Conservation (phyloP, 2,329 filamentous ascomycete genomes). For the Fusarium poae region DNA sequence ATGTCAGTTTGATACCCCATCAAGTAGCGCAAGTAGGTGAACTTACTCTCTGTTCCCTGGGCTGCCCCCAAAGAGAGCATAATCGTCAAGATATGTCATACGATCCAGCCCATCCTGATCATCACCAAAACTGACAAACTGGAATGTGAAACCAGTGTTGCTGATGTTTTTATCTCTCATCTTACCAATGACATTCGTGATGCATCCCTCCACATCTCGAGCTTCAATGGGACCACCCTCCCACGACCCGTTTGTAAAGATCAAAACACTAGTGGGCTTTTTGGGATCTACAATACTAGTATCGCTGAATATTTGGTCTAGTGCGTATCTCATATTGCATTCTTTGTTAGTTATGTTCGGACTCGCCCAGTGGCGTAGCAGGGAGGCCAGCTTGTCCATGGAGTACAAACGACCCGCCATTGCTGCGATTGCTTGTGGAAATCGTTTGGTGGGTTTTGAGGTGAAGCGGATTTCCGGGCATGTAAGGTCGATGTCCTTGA, state of each 20-base stretch:
- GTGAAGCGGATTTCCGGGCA: slow-evolving; percentile 27
- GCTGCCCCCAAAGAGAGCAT: background rate
- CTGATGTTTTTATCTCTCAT: background rate
- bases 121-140: slow-evolving; percentile 35
- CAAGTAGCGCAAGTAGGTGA: rapidly evolving
- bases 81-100: slow-evolving; percentile 25
- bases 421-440: background rate
- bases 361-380: background rate
- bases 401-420: background rate
- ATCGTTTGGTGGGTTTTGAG: background rate
- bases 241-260: slow-evolving; percentile 31
- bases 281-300: background rate
- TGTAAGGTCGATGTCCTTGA: slow-evolving; percentile 7
- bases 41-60: background rate
- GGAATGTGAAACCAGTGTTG: slow-evolving; percentile 13
- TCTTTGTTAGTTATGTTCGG: background rate
- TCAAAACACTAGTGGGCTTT: slow-evolving; percentile 17
- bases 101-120: slow-evolving; percentile 9
- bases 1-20: background rate
- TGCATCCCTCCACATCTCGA: background rate
- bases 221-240: background rate
- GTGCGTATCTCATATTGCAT: slow-evolving; percentile 25
- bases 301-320: slow-evolving; percentile 9
- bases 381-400: background rate
- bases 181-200: background rate